Evolutionary conservation across 2,329 filamentous ascomycete species (phyloP).

Genomic region (Xylariaceae sp.): DNA sequence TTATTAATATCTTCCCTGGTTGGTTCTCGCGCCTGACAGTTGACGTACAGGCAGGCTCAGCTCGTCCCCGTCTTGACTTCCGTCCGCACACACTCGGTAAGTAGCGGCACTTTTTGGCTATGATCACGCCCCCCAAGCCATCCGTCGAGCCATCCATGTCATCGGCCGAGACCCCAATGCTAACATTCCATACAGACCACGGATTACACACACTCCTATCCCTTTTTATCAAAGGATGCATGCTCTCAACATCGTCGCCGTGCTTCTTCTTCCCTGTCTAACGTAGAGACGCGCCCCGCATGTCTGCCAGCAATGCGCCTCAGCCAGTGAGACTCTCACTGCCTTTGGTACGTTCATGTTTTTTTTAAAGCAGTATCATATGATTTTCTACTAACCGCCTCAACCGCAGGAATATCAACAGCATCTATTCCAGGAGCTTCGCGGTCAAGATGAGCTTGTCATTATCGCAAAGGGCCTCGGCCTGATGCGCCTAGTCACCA

Average conservation of each 20-base stretch:
- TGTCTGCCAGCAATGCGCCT: conserved; percentile 50
- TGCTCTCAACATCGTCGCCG: conserved; percentile 12
- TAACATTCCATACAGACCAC: not conserved
- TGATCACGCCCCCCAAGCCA: too few relatives aligned
- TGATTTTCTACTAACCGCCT: not conserved
- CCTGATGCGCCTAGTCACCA: conserved; percentile 87
- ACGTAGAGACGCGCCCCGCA: conserved; percentile 35
- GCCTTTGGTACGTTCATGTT: conserved; percentile 52
- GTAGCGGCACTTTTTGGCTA: not conserved
- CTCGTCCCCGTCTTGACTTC: not conserved
- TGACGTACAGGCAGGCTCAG: too few relatives aligned
- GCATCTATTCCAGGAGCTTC: conserved; percentile 85
- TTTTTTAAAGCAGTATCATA: not conserved
- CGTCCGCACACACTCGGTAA: not conserved
- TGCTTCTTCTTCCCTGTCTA: conserved; percentile 16
- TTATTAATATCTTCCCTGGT: too few relatives aligned
- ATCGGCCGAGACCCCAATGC: not conserved
- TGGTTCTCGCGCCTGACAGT: too few relatives aligned
- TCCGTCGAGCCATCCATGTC: not conserved
- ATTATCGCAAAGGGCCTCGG: conserved; percentile 88
- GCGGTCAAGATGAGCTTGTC: conserved; percentile 87
- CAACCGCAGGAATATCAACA: conserved; percentile 75
- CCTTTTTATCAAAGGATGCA: conserved; percentile 22
- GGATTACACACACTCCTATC: too few relatives aligned
- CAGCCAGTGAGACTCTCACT: conserved; percentile 77